Evolutionary conservation across 345 rosid genomes (phyloP).

Genomic region (Hirschfeldia incana): DNA sequence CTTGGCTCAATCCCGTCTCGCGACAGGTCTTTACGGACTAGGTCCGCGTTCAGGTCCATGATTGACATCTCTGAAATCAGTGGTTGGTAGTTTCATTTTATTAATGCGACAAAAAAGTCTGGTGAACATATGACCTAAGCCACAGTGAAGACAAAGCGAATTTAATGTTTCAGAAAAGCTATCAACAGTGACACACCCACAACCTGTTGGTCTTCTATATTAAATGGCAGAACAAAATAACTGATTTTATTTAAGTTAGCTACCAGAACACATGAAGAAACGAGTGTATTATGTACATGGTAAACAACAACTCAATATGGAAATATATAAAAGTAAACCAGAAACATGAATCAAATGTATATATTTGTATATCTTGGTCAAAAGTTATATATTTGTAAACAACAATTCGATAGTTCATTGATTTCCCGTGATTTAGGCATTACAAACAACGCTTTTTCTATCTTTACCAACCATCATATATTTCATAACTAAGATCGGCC

Average conservation of each 20-base stretch:
- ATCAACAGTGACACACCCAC: conserved; percentile 4
- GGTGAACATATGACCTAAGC: conserved; percentile 14
- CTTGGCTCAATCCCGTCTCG: too few species aligned
- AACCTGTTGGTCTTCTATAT: conserved; percentile 15
- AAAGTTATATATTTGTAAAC: background rate
- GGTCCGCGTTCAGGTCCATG: too few species aligned
- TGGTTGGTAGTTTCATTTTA: conserved; percentile 7
- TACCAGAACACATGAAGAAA: conserved; percentile 19
- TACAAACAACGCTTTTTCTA: conserved; percentile 12
- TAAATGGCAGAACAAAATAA: background rate
- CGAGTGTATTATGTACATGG: background rate
- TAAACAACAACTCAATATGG: background rate
- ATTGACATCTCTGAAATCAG: too few species aligned
- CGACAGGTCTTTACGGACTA: too few species aligned
- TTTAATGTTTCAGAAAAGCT: background rate
- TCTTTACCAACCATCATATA: background rate
- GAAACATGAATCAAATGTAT: background rate
- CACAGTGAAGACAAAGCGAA: background rate
- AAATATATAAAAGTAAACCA: conserved; percentile 2
- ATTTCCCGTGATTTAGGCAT: conserved; percentile 10
- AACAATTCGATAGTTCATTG: background rate
- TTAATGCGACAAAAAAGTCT: conserved; percentile 7
- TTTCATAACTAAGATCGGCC: too few species aligned
- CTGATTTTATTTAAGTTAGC: background rate
- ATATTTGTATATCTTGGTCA: background rate